Percentiles rank a stretch among this genome's conserved stretches.
phyloP scores from a whole-genome alignment of 2,329 filamentous ascomycete species.

The Aureobasidium vineae region DNA sequence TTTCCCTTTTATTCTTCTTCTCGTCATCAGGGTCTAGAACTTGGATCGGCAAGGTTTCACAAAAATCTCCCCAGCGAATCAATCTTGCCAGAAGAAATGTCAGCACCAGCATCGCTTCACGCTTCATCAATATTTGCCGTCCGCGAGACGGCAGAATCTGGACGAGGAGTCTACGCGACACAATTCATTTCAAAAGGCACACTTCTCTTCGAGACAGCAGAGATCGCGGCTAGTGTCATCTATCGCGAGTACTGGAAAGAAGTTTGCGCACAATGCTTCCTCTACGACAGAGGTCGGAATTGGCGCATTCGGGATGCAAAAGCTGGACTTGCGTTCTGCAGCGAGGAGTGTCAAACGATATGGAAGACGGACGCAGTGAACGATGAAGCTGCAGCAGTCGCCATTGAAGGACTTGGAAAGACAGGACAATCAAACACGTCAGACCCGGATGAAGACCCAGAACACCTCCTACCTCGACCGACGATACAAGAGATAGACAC shows the following conservation, averaged over 20 bases:
- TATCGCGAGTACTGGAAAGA: conserved; percentile 50
- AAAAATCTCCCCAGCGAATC: not conserved
- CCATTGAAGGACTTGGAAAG: conserved; percentile 33
- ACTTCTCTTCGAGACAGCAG: conserved; percentile 40
- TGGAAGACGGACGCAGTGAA: conserved; percentile 38
- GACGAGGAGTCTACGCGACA: conserved; percentile 48
- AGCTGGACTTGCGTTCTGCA: conserved; percentile 48
- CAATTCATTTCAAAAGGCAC: conserved; percentile 39
- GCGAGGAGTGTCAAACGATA: conserved; percentile 36
- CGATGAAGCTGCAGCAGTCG: conserved; percentile 1
- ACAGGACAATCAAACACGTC: not conserved
- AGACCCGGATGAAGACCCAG: conserved; percentile 6
- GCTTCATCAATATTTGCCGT: conserved; percentile 39
- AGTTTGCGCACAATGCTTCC: conserved; percentile 50
- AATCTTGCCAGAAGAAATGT: not conserved
- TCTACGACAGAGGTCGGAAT: conserved; percentile 47
- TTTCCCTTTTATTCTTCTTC: not conserved
- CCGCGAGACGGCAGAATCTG: conserved; percentile 44
- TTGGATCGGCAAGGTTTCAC: not conserved
- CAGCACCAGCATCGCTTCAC: conserved; percentile 25
- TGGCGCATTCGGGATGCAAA: conserved; percentile 41
- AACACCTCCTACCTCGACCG: conserved; percentile 10
- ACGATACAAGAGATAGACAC: conserved; percentile 30
- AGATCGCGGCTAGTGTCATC: conserved; percentile 44
- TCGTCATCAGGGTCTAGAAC: conserved; percentile 12